A percentile compares a stretch with the other conserved stretches of the same genome.
Conservation (phyloP, 2,329 filamentous ascomycete genomes). For the Colletotrichum neosansevieriae region DNA sequence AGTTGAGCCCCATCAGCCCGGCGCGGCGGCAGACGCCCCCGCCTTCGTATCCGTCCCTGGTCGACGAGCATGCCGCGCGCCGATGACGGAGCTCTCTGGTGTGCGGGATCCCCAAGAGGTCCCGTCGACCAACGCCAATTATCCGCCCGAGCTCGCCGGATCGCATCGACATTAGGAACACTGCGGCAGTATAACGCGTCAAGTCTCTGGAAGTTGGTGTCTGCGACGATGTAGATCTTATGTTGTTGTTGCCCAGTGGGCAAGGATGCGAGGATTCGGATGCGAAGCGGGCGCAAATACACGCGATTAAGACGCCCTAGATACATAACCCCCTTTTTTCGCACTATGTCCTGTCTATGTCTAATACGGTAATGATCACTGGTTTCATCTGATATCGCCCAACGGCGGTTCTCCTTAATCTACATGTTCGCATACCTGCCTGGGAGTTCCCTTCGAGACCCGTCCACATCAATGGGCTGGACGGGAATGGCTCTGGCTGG, state of each 20-base stretch:
- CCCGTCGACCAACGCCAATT: slow-evolving; percentile 10
- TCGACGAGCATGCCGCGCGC: slow-evolving; percentile 12
- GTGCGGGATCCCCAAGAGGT: slow-evolving; percentile 29
- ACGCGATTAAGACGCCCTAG: not conserved
- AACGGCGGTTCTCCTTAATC: not conserved
- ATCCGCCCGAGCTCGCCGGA: slow-evolving; percentile 12
- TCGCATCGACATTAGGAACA: not conserved
- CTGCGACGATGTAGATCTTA: not conserved
- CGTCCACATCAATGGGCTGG: not conserved
- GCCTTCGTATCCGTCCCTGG: slow-evolving; percentile 28
- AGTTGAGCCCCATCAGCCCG: slow-evolving; percentile 27
- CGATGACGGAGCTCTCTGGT: slow-evolving; percentile 28
- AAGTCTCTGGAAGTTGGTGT: not conserved
- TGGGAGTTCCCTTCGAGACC: not conserved
- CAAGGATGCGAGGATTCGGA: not conserved
- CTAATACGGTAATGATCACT: not conserved
- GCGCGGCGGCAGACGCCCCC: slow-evolving; percentile 26
- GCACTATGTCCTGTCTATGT: not conserved
- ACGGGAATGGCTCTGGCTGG: not conserved
- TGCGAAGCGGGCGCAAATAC: not conserved
- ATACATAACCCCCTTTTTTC: not conserved
- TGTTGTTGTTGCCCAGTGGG: too few species aligned
- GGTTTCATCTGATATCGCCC: not conserved
- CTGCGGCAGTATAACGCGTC: not conserved
- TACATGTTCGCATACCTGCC: not conserved